Percentiles rank a stretch among this genome's conserved stretches.
Evolutionary conservation across 345 rosid genomes (phyloP).

Genomic region (Brassica juncea): DNA sequence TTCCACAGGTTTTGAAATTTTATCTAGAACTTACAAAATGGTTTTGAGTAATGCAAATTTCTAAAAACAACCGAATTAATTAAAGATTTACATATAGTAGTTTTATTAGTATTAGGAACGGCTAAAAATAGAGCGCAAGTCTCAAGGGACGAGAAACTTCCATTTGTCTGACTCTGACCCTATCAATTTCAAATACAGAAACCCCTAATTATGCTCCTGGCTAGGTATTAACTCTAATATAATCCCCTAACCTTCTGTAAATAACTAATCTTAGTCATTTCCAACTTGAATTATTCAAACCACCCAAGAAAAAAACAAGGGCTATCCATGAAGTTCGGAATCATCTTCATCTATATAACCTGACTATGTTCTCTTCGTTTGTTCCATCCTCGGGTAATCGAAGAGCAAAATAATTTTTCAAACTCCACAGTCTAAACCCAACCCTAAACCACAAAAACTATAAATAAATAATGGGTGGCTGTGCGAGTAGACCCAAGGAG

Average conservation of each 20-base stretch:
- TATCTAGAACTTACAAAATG: not conserved
- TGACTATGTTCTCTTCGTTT: constrained; percentile 15
- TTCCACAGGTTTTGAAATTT: constrained; percentile 71
- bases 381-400: constrained; percentile 32
- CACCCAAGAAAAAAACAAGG: not conserved
- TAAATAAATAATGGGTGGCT: constrained; percentile 53
- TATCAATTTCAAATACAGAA: constrained; percentile 1
- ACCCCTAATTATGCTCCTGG: not conserved
- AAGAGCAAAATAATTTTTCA: constrained; percentile 20
- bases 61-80: not conserved
- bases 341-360: constrained; percentile 31
- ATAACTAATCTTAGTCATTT: constrained; percentile 26
- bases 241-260: constrained; percentile 1
- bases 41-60: not conserved
- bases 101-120: not conserved
- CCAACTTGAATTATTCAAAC: constrained; percentile 3
- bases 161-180: not conserved
- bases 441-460: constrained; percentile 15
- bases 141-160: constrained; percentile 18
- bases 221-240: constrained; percentile 11
- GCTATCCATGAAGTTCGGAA: constrained; percentile 22
- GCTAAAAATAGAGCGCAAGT: constrained; percentile 3
- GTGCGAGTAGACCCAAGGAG: constrained; percentile 57
- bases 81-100: not conserved
- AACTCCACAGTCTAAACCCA: constrained; percentile 43